Evolutionary conservation across 192 early-diverging fungal genomes (phyloP), one percentile per base, ranked within the genome.

Genomic region (Rhizophagus clarus): DNA sequence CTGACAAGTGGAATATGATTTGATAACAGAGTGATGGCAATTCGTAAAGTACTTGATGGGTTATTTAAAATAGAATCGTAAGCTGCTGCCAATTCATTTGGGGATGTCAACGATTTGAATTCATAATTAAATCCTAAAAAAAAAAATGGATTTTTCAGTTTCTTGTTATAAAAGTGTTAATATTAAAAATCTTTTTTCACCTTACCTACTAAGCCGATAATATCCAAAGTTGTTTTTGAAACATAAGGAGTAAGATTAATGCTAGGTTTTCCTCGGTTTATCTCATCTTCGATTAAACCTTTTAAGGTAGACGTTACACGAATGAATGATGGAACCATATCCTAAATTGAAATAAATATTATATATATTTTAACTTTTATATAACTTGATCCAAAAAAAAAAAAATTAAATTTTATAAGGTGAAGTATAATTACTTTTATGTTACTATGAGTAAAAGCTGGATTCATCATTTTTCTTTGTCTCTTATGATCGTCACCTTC

Each of bases 381-480:
- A n/a, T n/a, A n/a, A n/a, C n/a, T n/a, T n/a, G n/a, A n/a, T n/a
- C n/a, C n/a, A n/a, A n/a, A n/a, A n/a, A n/a, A n/a, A n/a, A n/a
- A n/a, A n/a, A n/a, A n/a, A 42, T 42, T 22, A 12, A 71, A 82
- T 74, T 2, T 83, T 83, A 42, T 42, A 82, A 76, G 0, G 12
- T 15, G 29, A 61, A 91, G 34, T 85, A 11, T 8, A 42, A 42
- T 42, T 8, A 74, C 78, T 26, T 87, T 87, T 45, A 90, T 85
- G 12, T 84, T 76, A 24, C 79, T 71, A 68, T 83, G 66, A 11
- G 81, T 76, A 29, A 91, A 91, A 14, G 88, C 86, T 10, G 90
- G 90, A 76, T 89, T 89, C 12, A 91, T 62, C 88, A 90, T 84
- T 71, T 89, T 89, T 42, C 90, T 84, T 60, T 91, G 90, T 47